Base-by-base conservation (phyloP, 2,329 filamentous ascomycete genomes). In the Fusarium sororula region DNA sequence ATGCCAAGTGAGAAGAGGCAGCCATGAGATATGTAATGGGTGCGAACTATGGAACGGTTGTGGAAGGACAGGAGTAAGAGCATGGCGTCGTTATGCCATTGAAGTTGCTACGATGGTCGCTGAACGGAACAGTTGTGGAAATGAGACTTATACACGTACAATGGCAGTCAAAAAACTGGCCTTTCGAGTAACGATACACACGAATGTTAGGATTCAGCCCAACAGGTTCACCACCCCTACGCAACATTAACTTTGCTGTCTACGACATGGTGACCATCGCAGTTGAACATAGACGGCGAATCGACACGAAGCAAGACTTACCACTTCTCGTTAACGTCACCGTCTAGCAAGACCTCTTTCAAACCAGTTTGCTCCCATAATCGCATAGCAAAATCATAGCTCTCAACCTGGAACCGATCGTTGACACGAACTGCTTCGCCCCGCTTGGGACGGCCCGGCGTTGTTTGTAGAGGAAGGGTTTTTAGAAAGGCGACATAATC, bases 91-190 rank as follows among this genome's bases (percentile, higher is more conserved):
- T 37, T 53, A 37, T 15, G 18, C n/a, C 32, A 53, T 15, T 20
- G 48, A 50, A 39, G n/a, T 20, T 8, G 20, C 35, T 37, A 22
- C 14, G 24, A 30, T 22, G 24, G 22, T 17, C 22, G 45, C 14
- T 20, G 38, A 35, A 51, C 26, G 30, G 48, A 12, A 26, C 65
- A 51, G 39, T 28, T 32, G 28, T 28, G 24, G 30, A 35, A 53
- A 44, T 57, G 41, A 54, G 45, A 20, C 39, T 32, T 55, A 47
- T 47, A 47, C 24, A 77, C 92, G 78, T 88, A 96, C 94, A 98
- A 81, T 98, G 96, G 77, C 94, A 92, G 79, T 95, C 95, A 81
- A 98, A 98, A 81, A 95, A 98, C 80, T 98, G 95, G 0, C 94
- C 94, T 74, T 92, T 90, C 2, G 88, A 89, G 82, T 98, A 98